A percentile compares a stretch with the other conserved stretches of the same genome.
phyloP scores from a whole-genome alignment of 805 yeast species.

The Candida qinlingensis region DNA sequence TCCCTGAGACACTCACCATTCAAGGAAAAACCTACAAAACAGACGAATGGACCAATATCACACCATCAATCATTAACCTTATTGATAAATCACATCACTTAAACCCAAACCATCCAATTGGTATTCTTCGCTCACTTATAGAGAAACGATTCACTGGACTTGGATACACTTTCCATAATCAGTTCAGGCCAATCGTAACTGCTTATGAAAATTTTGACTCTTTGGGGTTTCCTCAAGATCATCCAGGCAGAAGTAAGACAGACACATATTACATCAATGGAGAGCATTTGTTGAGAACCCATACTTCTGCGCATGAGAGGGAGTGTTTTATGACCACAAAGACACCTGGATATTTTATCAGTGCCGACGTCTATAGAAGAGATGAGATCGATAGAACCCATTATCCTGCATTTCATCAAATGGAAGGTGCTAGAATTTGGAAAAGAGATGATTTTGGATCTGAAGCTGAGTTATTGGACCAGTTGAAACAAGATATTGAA shows the following conservation, averaged over 20 bases:
- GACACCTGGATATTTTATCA: constrained; percentile 84
- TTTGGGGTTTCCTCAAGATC: constrained; percentile 85
- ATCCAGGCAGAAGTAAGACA: constrained; percentile 87
- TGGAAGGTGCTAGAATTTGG: constrained; percentile 96
- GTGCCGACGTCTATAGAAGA: constrained; percentile 94
- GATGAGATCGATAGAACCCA: constrained; percentile 96
- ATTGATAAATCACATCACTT: constrained; percentile 72
- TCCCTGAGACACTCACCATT: constrained; percentile 32
- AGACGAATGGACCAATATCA: constrained; percentile 83
- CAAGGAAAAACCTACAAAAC: constrained; percentile 48
- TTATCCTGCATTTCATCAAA: constrained; percentile 95
- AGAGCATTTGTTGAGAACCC: constrained; percentile 73
- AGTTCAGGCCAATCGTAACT: constrained; percentile 79
- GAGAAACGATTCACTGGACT: constrained; percentile 59
- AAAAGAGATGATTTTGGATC: constrained; percentile 35
- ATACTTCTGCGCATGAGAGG: constrained; percentile 94
- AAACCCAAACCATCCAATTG: constrained; percentile 79
- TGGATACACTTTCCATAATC: constrained; percentile 74
- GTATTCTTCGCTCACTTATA: constrained; percentile 71
- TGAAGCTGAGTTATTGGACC: constrained; percentile 31
- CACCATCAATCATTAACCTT: constrained; percentile 62
- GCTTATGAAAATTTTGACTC: constrained; percentile 85
- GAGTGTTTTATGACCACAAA: constrained; percentile 60
- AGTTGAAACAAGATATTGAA: constrained; percentile 54
- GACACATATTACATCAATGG: constrained; percentile 90